These are phyloP conservation scores for Plectosphaerella sp. DNA, from an alignment of 2,329 filamentous ascomycete species.

Conservation along the genomic window DNA sequence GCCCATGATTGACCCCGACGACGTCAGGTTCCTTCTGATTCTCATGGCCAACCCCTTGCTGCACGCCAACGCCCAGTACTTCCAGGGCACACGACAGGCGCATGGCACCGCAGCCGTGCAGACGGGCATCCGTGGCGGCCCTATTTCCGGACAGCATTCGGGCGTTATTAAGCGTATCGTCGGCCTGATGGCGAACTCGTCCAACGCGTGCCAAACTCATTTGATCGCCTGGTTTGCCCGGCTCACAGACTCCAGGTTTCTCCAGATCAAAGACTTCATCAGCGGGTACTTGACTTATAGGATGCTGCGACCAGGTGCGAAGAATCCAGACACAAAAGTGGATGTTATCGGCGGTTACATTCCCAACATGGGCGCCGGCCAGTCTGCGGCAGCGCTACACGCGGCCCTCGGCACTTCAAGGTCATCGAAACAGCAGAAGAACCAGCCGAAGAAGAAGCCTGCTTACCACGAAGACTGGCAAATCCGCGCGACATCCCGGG, in stretches of 20 bases:
- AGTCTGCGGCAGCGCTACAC: constrained; percentile 67
- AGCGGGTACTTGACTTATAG: constrained; percentile 79
- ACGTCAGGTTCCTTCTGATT: constrained; percentile 74
- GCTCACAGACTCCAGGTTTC: constrained; percentile 63
- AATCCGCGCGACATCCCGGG: constrained; percentile 71
- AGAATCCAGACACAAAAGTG: constrained; percentile 53
- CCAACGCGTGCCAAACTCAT: constrained; percentile 71
- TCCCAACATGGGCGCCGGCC: constrained; percentile 65
- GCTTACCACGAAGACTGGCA: constrained; percentile 86
- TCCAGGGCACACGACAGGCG: constrained; percentile 33
- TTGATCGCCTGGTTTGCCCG: constrained; percentile 75
- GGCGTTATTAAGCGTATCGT: constrained; percentile 81
- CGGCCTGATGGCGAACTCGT: constrained; percentile 72
- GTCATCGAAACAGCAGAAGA: constrained; percentile 48
- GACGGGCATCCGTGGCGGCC: constrained; percentile 24
- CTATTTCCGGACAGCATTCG: constrained; percentile 64
- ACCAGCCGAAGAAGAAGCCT: constrained; percentile 46
- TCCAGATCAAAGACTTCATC: constrained; percentile 70
- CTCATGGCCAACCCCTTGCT: constrained; percentile 76
- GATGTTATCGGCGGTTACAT: constrained; percentile 65
- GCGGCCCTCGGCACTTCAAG: constrained; percentile 62
- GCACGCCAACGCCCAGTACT: constrained; percentile 38
- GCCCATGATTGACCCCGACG: constrained; percentile 60
- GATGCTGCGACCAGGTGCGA: constrained; percentile 65
- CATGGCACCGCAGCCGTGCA: constrained; percentile 1